Evolutionary conservation across 495 filamentous ascomycete genomes (phyloP).

Genomic region (Xylaria telfairii): DNA sequence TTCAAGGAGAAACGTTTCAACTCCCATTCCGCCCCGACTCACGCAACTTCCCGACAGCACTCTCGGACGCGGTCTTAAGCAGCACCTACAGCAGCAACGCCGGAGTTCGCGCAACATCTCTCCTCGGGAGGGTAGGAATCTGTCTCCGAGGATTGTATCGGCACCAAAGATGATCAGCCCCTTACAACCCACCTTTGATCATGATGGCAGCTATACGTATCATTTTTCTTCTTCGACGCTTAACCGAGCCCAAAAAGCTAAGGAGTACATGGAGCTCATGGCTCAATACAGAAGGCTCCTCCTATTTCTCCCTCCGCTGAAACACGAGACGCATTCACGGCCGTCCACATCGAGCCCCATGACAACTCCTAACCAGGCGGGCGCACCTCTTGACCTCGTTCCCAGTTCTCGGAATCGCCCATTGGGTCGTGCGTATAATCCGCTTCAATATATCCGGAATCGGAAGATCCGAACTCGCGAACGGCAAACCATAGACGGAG

Average conservation of each 20-base stretch:
- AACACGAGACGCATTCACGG: slow-evolving; percentile 45
- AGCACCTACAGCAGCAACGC: slow-evolving; percentile 70
- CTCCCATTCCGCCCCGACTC: slow-evolving; percentile 54
- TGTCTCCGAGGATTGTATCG: slow-evolving; percentile 41
- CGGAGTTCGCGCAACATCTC: slow-evolving; percentile 63
- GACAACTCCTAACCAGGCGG: slow-evolving; percentile 36
- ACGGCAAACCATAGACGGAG: slow-evolving; percentile 70
- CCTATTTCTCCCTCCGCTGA: slow-evolving; percentile 73
- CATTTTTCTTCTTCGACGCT: slow-evolving; percentile 80
- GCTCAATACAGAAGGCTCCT: slow-evolving; percentile 81
- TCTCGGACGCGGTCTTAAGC: slow-evolving; percentile 61
- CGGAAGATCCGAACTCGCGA: slow-evolving; percentile 78
- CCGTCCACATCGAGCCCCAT: slow-evolving; percentile 40
- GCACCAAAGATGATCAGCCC: slow-evolving; percentile 46
- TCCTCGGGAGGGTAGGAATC: slow-evolving; percentile 54
- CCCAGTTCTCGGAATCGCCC: slow-evolving; percentile 25
- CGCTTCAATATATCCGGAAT: slow-evolving; percentile 86
- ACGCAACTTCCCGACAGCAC: slow-evolving; percentile 49
- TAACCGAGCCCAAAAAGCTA: slow-evolving; percentile 77
- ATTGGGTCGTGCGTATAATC: slow-evolving; percentile 76
- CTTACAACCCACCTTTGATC: slow-evolving; percentile 52
- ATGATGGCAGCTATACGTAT: slow-evolving; percentile 54
- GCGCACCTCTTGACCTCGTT: slow-evolving; percentile 22
- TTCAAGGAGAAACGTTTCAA: slow-evolving; percentile 59
- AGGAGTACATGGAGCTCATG: slow-evolving; percentile 77